Base-by-base conservation (phyloP, 306 rosid genomes). In the Medicago arabica region DNA sequence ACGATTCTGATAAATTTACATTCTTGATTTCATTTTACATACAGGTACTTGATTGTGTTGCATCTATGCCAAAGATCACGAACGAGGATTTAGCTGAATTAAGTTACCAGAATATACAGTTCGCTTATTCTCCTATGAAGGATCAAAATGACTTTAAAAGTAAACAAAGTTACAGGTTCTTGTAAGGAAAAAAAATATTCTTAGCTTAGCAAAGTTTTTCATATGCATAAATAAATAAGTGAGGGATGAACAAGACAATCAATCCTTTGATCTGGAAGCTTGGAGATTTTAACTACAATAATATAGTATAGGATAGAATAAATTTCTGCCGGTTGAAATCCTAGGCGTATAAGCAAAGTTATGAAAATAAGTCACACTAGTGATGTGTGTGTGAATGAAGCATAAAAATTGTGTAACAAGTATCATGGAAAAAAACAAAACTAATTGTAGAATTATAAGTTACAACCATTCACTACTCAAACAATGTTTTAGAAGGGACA, bases 11-110 rank as follows among this genome's bases (percentile, higher is more conserved):
- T 40, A 53, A 21, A 75, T 75, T 77, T 21, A 71, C 36, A 44
- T 23, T 17, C 19, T 66, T 57, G 9, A 39, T 47, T 72, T 66
- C 62, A 57, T 61, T 70, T 14, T 14, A 57, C 61, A 77, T 69
- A 28, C 81, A 85, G 86, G 88, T 85, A 51, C 86, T 85, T 68
- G 71, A 76, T 59, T 85, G 78, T 25, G 86, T 85, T 78, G 86
- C 88, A 75, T 81, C 74, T 38, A 66, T 81, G 85, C 81, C 71
- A 36, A 78, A 71, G 51, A 55, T 76, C 55, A 43, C 81, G 11
- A 71, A 76, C 21, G 81, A 81, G 78, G 81, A 81, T 38, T 78
- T 81, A 34, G 85, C 85, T 44, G 85, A 76, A 36, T 47, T 76
- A 64, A 76, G 81, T 36, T 81, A 81, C 31, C 85, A 81, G 58